phyloP scores from a whole-genome alignment of 2,329 filamentous ascomycete genomes.

The Aspergillus ochraceus region DNA sequence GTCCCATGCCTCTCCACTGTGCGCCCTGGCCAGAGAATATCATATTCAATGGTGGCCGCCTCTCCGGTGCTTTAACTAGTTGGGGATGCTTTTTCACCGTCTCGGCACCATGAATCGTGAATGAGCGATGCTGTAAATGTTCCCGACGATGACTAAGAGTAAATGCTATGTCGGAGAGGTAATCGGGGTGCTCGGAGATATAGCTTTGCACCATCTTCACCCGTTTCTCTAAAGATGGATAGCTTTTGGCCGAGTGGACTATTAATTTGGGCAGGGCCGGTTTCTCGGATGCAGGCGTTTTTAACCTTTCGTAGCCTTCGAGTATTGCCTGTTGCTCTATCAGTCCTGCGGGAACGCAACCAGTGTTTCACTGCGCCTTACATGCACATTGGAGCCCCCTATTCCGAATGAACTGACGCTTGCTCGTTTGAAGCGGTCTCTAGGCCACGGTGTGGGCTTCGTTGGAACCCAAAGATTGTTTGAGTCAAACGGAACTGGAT shows the following conservation, averaged over 20 bases:
- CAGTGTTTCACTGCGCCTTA: no score
- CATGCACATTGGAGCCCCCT: no score
- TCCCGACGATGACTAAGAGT: not conserved
- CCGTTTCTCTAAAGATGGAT: not conserved
- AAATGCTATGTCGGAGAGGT: no score
- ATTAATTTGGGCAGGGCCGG: not conserved
- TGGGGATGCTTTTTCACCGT: slow-evolving; percentile 3
- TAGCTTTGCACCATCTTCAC: not conserved
- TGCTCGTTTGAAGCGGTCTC: no score
- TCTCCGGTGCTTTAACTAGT: slow-evolving; percentile 3
- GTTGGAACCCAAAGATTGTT: no score
- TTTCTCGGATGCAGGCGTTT: not conserved
- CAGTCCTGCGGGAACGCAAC: no score
- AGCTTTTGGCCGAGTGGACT: not conserved
- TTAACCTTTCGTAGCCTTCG: not conserved
- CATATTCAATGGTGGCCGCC: slow-evolving; percentile 14
- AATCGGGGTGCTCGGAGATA: not conserved
- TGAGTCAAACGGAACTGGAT: no score
- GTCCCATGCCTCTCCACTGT: slow-evolving; percentile 35
- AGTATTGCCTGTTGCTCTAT: not conserved
- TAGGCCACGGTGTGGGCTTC: no score
- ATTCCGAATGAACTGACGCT: no score
- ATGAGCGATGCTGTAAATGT: not conserved
- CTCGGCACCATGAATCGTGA: not conserved
- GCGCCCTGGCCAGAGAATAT: slow-evolving; percentile 40